Conservation (phyloP, 2,329 filamentous ascomycete species). For the Colletotrichum sublineola region DNA sequence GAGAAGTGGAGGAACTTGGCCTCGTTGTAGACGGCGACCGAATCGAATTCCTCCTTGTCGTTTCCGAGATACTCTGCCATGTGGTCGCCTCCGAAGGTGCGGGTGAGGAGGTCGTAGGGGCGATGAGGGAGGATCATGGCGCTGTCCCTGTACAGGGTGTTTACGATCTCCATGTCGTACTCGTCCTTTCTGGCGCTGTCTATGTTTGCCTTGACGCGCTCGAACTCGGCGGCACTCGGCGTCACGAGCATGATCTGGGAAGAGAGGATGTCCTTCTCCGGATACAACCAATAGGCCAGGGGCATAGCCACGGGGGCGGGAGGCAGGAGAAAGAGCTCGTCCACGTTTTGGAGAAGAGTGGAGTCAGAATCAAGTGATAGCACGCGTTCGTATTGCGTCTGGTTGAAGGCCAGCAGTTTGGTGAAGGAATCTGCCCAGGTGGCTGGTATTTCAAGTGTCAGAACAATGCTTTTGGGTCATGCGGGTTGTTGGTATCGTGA, state of each 20-base stretch:
- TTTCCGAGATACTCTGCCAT: conserved; percentile 57
- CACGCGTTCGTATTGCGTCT: conserved; percentile 68
- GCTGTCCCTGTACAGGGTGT: conserved; percentile 69
- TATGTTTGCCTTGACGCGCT: conserved; percentile 48
- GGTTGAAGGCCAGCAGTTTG: conserved; percentile 75
- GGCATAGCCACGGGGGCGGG: conserved; percentile 73
- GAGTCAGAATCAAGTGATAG: conserved; percentile 71
- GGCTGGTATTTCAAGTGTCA: conserved; percentile 43
- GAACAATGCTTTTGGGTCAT: background rate
- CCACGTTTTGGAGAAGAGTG: conserved; percentile 70
- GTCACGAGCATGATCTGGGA: conserved; percentile 73
- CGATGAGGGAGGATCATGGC: conserved; percentile 75
- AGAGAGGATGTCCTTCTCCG: conserved; percentile 66
- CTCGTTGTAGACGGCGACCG: conserved; percentile 64
- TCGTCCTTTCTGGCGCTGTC: conserved; percentile 47
- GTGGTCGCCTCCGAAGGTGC: conserved; percentile 70
- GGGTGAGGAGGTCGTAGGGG: conserved; percentile 70
- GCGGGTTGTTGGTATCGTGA: too few species aligned
- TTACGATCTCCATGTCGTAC: conserved; percentile 78
- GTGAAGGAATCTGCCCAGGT: conserved; percentile 75
- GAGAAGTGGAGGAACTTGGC: conserved; percentile 68
- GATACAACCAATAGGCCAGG: conserved; percentile 77
- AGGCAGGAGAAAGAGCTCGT: conserved; percentile 78
- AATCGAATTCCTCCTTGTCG: conserved; percentile 66
- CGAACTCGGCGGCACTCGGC: conserved; percentile 67